Base-by-base conservation (phyloP, 305 asterid species). In the Galium porrigens region DNA sequence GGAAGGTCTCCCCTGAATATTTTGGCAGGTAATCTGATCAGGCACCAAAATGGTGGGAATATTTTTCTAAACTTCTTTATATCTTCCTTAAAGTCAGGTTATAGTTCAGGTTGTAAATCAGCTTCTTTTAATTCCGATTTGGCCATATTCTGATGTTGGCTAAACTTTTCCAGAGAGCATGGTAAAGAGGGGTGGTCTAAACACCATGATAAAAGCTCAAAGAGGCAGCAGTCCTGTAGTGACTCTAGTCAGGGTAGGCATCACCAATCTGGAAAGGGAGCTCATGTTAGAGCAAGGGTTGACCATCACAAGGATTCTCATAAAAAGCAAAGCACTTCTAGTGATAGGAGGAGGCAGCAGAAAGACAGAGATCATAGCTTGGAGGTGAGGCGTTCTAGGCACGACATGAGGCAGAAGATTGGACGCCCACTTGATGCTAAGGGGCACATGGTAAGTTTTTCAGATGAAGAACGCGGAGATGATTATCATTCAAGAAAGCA, bases 11-110 rank as follows among this genome's bases (percentile, higher is more conserved):
- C 14, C 41, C 68, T 68, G 85, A 82, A 70, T 72, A 77, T 36
- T 37, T 64, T 6, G 79, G 64, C 72, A 85, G 95, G 97, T 91
- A 83, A 73, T 44, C 9, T 72, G 64, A 4, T 29, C 33, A 66
- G 44, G 5, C 27, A 51, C 65, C 54, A 48, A 66, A 46, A 46
- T 46, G 20, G 64, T 27, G 29, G 48, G 20, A 8, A 9, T 41
- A 58, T 3, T 25, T 42, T 20, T 29, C 32, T 10, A 11, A 18
- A 29, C 0, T 0, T 48, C 37, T 33, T 3, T 11, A 12, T 63
- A 33, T 48, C 10, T 29, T 46, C 20, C 53, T 46, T n/a, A 46
- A 46, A 15, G 20, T 4, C 22, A n/a, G 20, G 8, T 46, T 46
- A 14, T 42, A 42, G 51, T 42, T 42, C 5, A 39, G 46, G 14